Base-by-base conservation (phyloP, 176 grass and related monocot species). In the Stipa capillata region DNA sequence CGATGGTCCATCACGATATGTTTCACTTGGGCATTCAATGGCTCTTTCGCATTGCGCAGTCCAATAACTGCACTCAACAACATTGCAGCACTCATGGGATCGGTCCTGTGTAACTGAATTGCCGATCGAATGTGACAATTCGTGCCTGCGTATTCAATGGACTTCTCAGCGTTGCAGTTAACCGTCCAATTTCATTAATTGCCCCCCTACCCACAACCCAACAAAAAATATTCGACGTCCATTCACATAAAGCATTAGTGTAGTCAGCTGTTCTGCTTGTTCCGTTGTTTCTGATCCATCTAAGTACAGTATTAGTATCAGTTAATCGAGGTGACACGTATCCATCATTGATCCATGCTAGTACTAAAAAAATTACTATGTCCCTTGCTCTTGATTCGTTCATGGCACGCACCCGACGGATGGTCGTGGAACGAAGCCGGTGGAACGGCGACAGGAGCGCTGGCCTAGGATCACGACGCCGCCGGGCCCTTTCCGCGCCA, bases 1-100 rank as follows among this genome's bases (percentile, higher is more conserved):
- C 21, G 28, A 40, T 81, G 72, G 64, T 71, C 79, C 72, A 24
- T 61, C 24, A 62, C 70, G 52, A 34, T 28, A 2, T 3, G 11
- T 35, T n/a, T 80, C 49, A 31, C 69, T 21, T 11, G 6, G 6
- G 58, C 67, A 49, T 80, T 80, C 56, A 74, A 66, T 66, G 77
- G 2, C 28, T 14, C 25, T 14, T 34, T 37, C 47, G 16, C 50
- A 9, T 39, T 11, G 16, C 18, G 6, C 4, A 56, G 45, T 27
- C 54, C 35, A 20, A 55, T 55, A 44, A 72, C 65, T 79, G 21
- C 0, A 0, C 13, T n/a, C 49, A 41, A 41, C 57, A 2, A 35
- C 21, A 18, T 4, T 0, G 20, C 39, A 15, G 14, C 37, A 2
- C 23, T 34, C 24, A 2, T 10, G 34, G 29, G 39, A 4, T 1